Percentiles rank a stretch among this genome's conserved stretches.
Evolutionary conservation across 2,329 filamentous ascomycete species (phyloP).

Genomic region (Botrytis pseudocinerea): DNA sequence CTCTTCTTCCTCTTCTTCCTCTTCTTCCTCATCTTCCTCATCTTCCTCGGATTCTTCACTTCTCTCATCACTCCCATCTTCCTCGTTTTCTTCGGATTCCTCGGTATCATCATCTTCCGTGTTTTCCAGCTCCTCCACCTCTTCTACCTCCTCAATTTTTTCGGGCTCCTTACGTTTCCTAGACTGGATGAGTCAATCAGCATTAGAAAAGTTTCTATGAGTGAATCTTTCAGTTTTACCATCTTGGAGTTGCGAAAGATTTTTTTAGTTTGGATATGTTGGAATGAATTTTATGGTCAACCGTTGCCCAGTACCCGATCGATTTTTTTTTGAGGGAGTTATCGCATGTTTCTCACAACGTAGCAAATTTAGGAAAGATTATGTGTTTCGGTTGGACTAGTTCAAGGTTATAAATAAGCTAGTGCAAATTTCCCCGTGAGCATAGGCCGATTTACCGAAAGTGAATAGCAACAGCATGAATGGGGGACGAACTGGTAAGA

Average conservation of each 20-base stretch:
- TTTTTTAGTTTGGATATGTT: neutral
- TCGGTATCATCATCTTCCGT: neutral
- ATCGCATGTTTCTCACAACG: neutral
- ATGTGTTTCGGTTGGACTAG: neutral
- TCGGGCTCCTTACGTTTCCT: neutral
- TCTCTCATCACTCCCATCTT: too few species aligned
- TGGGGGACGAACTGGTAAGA: neutral
- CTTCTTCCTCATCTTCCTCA: neutral
- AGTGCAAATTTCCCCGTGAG: neutral
- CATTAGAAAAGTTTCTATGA: neutral
- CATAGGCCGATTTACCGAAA: neutral
- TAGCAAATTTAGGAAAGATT: neutral
- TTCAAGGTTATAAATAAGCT: neutral
- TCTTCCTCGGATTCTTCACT: neutral
- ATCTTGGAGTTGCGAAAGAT: neutral
- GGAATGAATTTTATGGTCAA: neutral
- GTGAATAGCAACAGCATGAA: neutral
- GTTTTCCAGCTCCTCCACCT: neutral
- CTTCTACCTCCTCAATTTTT: neutral
- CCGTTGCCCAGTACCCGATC: neutral
- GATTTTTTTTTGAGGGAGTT: neutral
- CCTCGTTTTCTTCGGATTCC: neutral
- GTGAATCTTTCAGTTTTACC: neutral
- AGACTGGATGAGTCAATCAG: neutral
- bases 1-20: neutral